Percentiles rank a stretch among this genome's conserved stretches.
Conservation (phyloP, 2,329 filamentous ascomycete species). For the Sporothrix curviconia region DNA sequence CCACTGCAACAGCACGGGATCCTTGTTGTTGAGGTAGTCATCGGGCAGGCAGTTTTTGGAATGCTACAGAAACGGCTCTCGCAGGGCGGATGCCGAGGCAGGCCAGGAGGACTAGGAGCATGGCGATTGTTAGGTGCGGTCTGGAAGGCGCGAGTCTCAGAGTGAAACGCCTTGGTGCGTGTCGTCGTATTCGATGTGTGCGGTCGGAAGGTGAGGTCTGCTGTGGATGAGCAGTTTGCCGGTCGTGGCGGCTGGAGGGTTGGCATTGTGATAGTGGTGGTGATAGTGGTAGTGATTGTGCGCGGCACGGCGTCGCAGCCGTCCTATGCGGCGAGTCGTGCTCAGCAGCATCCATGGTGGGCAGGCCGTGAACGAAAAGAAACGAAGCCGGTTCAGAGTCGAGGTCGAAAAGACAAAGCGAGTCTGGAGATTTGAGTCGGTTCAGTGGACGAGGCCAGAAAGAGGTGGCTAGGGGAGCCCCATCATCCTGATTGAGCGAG, state of each 20-base stretch:
- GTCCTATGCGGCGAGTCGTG: not conserved
- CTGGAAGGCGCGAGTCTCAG: not conserved
- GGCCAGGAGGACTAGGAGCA: constrained; percentile 35
- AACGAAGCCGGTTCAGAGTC: too few species aligned
- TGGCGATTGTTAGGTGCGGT: constrained; percentile 10
- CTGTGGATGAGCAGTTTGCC: too few species aligned
- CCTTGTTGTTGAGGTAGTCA: constrained; percentile 37
- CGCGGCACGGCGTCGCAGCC: too few species aligned
- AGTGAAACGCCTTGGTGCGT: not conserved
- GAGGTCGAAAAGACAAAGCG: not conserved
- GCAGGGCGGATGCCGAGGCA: constrained; percentile 36
- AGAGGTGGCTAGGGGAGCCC: constrained; percentile 5
- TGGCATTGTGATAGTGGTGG: too few species aligned
- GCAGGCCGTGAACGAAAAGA: too few species aligned
- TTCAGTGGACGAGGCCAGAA: constrained; percentile 1
- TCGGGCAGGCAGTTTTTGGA: constrained; percentile 76
- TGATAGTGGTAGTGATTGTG: too few species aligned
- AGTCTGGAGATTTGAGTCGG: not conserved
- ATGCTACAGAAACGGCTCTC: constrained; percentile 62
- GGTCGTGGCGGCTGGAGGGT: too few species aligned
- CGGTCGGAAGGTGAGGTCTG: not conserved
- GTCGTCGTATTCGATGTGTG: constrained; percentile 6
- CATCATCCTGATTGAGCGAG: constrained; percentile 11
- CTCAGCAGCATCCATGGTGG: not conserved
- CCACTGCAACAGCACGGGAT: constrained; percentile 67